Conservation (phyloP, 345 rosid species). For the Luvunga scandens region DNA sequence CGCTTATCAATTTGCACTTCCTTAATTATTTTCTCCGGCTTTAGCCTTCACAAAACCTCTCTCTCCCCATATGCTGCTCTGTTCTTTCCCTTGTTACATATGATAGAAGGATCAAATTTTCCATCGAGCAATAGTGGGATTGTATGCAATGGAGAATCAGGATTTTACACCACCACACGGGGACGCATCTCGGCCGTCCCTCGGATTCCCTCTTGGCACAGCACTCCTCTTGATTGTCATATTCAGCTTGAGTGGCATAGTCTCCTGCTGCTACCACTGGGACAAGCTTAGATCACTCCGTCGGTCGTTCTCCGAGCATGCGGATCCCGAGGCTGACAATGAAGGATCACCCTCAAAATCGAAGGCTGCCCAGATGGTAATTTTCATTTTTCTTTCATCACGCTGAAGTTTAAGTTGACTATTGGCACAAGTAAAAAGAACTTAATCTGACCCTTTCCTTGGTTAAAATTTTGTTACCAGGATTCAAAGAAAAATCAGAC, state of each 20-base stretch:
- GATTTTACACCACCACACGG: slow-evolving; percentile 64
- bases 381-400: neutral
- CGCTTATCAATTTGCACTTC: neutral
- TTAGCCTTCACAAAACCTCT: neutral
- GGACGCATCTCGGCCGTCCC: slow-evolving; percentile 84
- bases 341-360: slow-evolving; percentile 57
- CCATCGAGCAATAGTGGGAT: neutral
- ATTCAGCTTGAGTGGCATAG: slow-evolving; percentile 87
- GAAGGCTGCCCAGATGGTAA: slow-evolving; percentile 43
- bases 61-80: neutral
- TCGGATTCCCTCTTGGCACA: slow-evolving; percentile 92
- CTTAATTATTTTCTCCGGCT: neutral
- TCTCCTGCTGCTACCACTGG: slow-evolving; percentile 99
- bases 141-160: slow-evolving; percentile 59
- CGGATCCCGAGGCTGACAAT: slow-evolving; percentile 42
- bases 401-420: neutral
- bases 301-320: slow-evolving; percentile 40
- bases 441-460: neutral
- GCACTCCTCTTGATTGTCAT: slow-evolving; percentile 80
- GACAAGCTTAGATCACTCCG: slow-evolving; percentile 90
- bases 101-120: slow-evolving; percentile 23
- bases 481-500: slow-evolving; percentile 44
- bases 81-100: slow-evolving; percentile 13
- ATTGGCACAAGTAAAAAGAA: no score
- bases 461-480: slow-evolving; percentile 23